phyloP scores from a whole-genome alignment of 805 yeast species.

The Cyberlindnera mycetangii region DNA sequence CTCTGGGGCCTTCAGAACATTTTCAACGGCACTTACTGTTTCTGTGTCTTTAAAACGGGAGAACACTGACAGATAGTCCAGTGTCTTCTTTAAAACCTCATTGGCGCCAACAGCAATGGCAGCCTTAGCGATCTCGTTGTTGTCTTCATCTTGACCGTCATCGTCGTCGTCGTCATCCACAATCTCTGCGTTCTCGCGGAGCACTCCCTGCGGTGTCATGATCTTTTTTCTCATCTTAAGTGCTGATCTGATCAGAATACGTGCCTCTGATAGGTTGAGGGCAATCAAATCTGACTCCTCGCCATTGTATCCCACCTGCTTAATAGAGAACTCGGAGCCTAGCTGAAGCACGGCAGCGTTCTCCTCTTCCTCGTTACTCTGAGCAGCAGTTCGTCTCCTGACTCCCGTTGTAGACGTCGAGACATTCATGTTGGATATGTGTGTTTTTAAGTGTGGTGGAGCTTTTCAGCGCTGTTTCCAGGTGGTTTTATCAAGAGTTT shows the following conservation, averaged over 20 bases:
- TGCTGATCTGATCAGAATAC: constrained; percentile 87
- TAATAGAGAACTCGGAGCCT: constrained; percentile 89
- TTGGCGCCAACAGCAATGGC: constrained; percentile 71
- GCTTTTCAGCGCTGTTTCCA: too few relatives aligned
- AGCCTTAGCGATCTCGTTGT: constrained; percentile 35
- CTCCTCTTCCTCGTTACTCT: constrained; percentile 76
- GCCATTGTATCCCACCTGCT: constrained; percentile 80
- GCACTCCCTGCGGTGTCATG: constrained; percentile 41
- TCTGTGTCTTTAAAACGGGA: constrained; percentile 90
- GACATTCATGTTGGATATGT: constrained; percentile 58
- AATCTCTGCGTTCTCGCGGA: constrained; percentile 21
- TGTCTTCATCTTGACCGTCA: constrained; percentile 30
- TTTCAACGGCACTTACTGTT: constrained; percentile 91
- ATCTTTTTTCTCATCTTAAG: constrained; percentile 67
- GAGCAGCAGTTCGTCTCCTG: constrained; percentile 66
- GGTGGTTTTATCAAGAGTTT: too few relatives aligned
- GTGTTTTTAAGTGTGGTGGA: too few relatives aligned
- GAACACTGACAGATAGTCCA: constrained; percentile 80
- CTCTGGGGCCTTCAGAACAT: constrained; percentile 70
- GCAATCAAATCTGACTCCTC: constrained; percentile 75
- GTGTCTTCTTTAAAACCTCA: constrained; percentile 87
- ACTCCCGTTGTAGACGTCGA: constrained; percentile 87
- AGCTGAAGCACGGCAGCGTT: constrained; percentile 83
- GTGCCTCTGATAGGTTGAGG: constrained; percentile 83
- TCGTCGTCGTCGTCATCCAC: constrained; percentile 31